Percentiles rank a stretch among this genome's conserved stretches.
Evolutionary conservation across 2,329 filamentous ascomycete species (phyloP).

Genomic region (Fusarium aywerte): DNA sequence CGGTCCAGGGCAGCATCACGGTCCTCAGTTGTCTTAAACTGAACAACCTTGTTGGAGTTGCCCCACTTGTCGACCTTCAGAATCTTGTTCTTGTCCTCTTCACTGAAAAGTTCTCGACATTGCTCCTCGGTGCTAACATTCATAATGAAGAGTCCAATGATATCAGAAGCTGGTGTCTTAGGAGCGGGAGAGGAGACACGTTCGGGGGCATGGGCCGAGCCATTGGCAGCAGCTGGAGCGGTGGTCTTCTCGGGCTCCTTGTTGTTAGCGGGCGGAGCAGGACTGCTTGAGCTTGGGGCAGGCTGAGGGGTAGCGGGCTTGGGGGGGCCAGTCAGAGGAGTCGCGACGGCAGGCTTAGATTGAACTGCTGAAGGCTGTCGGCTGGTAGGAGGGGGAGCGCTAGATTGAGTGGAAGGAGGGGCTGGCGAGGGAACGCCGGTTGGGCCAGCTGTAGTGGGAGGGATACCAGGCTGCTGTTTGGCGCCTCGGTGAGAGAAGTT

Average conservation of each 20-base stretch:
- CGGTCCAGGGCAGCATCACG: slow-evolving; percentile 82
- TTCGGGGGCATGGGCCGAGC: slow-evolving; percentile 63
- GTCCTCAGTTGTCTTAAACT: slow-evolving; percentile 83
- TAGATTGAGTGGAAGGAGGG: slow-evolving; percentile 52
- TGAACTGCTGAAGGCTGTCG: slow-evolving; percentile 55
- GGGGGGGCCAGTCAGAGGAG: slow-evolving; percentile 49
- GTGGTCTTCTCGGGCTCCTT: slow-evolving; percentile 69
- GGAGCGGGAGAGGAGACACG: slow-evolving; percentile 67
- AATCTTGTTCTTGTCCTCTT: slow-evolving; percentile 87
- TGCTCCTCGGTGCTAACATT: slow-evolving; percentile 86
- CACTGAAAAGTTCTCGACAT: slow-evolving; percentile 80
- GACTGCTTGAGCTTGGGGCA: slow-evolving; percentile 54
- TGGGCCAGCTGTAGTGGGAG: slow-evolving; percentile 44
- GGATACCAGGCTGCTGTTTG: slow-evolving; percentile 70
- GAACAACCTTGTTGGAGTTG: slow-evolving; percentile 83
- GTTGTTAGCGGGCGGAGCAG: slow-evolving; percentile 52
- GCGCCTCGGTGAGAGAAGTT: slow-evolving; percentile 96
- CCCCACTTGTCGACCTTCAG: slow-evolving; percentile 81
- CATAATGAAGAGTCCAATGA: slow-evolving; percentile 89
- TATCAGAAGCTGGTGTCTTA: slow-evolving; percentile 71
- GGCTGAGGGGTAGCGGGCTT: slow-evolving; percentile 63
- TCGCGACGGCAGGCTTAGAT: slow-evolving; percentile 56
- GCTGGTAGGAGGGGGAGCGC: slow-evolving; percentile 48
- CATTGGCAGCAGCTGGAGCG: slow-evolving; percentile 61
- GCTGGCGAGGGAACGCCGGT: slow-evolving; percentile 51